Evolutionary conservation across 768 basidiomycete species (phyloP).

Genomic region (Suillus decipiens): DNA sequence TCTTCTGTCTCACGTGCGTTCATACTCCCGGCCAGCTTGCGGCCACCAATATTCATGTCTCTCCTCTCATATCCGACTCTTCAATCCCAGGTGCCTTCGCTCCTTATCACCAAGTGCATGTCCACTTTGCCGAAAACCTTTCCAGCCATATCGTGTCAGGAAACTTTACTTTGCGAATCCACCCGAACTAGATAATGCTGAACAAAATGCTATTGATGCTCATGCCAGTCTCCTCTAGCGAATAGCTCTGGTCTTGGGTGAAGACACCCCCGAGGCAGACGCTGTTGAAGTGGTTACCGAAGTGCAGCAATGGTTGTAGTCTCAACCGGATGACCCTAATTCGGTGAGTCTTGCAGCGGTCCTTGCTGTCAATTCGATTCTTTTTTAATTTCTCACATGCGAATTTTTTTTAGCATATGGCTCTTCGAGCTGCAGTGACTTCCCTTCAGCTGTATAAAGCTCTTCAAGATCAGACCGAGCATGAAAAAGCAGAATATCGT

Average conservation of each 20-base stretch:
- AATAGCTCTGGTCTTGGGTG: conserved; percentile 37
- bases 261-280: conserved; percentile 33
- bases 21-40: conserved; percentile 13
- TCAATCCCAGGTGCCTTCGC: conserved; percentile 53
- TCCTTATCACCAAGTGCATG: conserved; percentile 53
- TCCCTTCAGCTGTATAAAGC: conserved; percentile 42
- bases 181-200: conserved; percentile 36
- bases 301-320: conserved; percentile 52
- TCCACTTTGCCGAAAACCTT: conserved; percentile 67
- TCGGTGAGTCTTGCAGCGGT: conserved; percentile 22
- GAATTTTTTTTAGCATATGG: conserved; percentile 29
- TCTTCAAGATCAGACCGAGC: conserved; percentile 36
- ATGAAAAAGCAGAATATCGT: conserved; percentile 34
- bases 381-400: conserved; percentile 22
- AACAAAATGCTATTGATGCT: conserved; percentile 43
- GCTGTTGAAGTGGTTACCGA: conserved; percentile 44
- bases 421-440: conserved; percentile 32
- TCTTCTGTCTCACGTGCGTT: conserved; percentile 70
- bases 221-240: conserved; percentile 38
- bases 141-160: conserved; percentile 55
- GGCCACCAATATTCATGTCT: conserved; percentile 1
- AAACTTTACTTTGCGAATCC: conserved; percentile 64
- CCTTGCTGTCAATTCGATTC: not conserved
- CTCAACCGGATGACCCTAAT: conserved; percentile 42
- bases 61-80: conserved; percentile 12